These are phyloP conservation scores for Eucommia ulmoides DNA, from an alignment of 257 asterid species.

Conservation along the genomic window DNA sequence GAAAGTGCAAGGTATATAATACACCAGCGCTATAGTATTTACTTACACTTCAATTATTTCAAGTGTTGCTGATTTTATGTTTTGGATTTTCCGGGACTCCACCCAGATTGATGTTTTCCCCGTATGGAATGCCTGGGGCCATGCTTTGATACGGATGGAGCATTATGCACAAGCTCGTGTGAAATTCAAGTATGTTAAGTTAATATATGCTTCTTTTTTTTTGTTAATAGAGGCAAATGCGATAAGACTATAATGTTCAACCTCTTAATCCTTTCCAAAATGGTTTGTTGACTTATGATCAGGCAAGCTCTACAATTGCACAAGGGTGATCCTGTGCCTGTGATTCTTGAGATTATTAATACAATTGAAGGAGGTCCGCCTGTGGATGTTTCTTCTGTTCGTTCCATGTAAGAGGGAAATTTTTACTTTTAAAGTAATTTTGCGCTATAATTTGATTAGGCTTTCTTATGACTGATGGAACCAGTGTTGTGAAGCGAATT, in stretches of 20 bases:
- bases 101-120: slow-evolving; percentile 84
- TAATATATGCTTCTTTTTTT: slow-evolving; percentile 4
- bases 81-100: slow-evolving; percentile 3
- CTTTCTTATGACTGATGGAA: neutral
- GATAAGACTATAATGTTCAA: no score
- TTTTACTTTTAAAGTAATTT: neutral
- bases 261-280: no score
- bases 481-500: neutral
- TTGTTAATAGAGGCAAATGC: no score
- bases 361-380: slow-evolving; percentile 97
- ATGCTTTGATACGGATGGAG: slow-evolving; percentile 88
- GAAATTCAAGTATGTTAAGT: slow-evolving; percentile 65
- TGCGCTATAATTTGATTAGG: no score
- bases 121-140: slow-evolving; percentile 98
- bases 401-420: slow-evolving; percentile 75
- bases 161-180: slow-evolving; percentile 96
- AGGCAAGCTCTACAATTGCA: slow-evolving; percentile 94
- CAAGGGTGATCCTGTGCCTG: slow-evolving; percentile 72
- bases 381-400: slow-evolving; percentile 86
- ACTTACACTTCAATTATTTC: neutral
- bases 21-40: neutral
- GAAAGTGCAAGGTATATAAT: slow-evolving; percentile 77
- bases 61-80: neutral
- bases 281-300: slow-evolving; percentile 21
- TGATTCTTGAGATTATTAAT: slow-evolving; percentile 74